phyloP scores from a whole-genome alignment of 306 rosid genomes.

The Rubus parviflorus region DNA sequence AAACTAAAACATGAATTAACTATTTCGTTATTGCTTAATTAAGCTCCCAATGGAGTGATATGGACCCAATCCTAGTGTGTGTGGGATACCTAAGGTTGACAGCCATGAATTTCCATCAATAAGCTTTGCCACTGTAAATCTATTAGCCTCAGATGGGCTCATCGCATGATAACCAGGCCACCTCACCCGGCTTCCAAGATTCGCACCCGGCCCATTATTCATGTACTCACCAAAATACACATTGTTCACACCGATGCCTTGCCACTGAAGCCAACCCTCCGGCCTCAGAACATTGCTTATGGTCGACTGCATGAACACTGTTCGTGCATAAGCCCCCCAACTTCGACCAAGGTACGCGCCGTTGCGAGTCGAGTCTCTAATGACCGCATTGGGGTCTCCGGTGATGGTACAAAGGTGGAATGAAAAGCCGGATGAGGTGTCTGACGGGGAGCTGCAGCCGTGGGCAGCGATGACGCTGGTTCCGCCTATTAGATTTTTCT shows the following conservation, averaged over 20 bases:
- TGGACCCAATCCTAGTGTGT: not conserved
- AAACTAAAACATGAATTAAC: too few species aligned
- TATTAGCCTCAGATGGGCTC: not conserved
- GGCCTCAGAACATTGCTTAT: not conserved
- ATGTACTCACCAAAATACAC: constrained; percentile 11
- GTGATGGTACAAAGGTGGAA: constrained; percentile 13
- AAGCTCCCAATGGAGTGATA: too few species aligned
- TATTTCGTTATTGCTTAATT: too few species aligned
- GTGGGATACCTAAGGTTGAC: not conserved
- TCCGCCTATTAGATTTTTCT: not conserved
- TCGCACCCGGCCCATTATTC: not conserved
- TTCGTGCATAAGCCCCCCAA: constrained; percentile 6
- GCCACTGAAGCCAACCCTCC: constrained; percentile 6
- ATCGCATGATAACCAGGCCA: constrained; percentile 3
- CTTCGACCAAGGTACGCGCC: constrained; percentile 8
- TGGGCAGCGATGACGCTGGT: not conserved
- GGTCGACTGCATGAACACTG: not conserved
- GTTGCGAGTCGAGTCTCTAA: not conserved
- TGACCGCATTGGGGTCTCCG: not conserved
- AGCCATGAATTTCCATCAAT: constrained; percentile 15
- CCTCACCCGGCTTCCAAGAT: not conserved
- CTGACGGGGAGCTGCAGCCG: not conserved
- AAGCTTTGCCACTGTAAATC: constrained; percentile 12
- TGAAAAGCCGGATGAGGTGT: constrained; percentile 2
- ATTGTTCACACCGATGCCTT: not conserved